A percentile compares a stretch with the other conserved stretches of the same genome.
Conservation (phyloP, 495 filamentous ascomycete species). For the Hyaloscypha variabilis region DNA sequence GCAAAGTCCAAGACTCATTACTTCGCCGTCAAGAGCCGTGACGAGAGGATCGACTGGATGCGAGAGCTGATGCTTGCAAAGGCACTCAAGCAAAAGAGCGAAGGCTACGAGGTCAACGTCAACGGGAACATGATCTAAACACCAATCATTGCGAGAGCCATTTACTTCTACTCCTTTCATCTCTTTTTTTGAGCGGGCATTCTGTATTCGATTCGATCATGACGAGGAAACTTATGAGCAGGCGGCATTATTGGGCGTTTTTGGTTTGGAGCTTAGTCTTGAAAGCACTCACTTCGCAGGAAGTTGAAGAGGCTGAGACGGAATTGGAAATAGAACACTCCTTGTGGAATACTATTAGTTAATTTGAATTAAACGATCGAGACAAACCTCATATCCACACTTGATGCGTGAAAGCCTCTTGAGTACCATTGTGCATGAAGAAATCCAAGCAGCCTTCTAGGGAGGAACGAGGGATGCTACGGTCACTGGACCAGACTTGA, state of each 20-base stretch:
- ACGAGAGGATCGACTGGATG: constrained; percentile 98
- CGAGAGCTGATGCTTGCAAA: constrained; percentile 96
- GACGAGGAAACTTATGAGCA: constrained; percentile 2
- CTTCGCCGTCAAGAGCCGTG: constrained; percentile 83
- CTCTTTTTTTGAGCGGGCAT: constrained; percentile 17
- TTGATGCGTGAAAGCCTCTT: neutral
- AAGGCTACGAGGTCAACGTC: constrained; percentile 77
- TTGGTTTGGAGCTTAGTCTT: neutral
- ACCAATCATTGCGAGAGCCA: neutral
- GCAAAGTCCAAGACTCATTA: constrained; percentile 78
- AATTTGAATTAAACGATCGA: constrained; percentile 14
- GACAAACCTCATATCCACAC: neutral
- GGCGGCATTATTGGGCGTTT: constrained; percentile 28
- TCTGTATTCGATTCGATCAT: constrained; percentile 15
- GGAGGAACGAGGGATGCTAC: too few species aligned
- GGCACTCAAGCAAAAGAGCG: constrained; percentile 78
- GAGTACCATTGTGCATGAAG: neutral
- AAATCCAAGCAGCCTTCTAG: too few species aligned
- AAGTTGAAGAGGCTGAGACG: constrained; percentile 11
- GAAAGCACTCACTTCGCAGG: constrained; percentile 7
- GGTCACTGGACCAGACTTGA: too few species aligned
- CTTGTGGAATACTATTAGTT: constrained; percentile 11
- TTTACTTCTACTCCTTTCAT: constrained; percentile 10
- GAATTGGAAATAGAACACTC: constrained; percentile 21
- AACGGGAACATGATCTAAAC: constrained; percentile 78